phyloP scores from a whole-genome alignment of 768 basidiomycete genomes.

The Zangia roseola region DNA sequence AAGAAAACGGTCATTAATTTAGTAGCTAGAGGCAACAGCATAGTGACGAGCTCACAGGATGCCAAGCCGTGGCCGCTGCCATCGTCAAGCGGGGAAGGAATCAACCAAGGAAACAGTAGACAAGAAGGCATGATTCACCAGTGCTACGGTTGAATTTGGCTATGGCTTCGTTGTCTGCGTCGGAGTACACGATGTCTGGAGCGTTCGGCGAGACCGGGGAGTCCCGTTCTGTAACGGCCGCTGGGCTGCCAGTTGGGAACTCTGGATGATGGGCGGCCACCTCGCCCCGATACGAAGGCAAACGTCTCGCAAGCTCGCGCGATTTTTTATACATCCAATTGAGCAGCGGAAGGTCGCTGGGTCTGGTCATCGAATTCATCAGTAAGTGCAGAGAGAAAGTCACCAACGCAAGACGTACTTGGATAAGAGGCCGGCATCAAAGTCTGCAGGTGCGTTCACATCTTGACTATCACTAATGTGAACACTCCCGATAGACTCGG shows the following conservation, averaged over 20 bases:
- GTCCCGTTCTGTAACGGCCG: constrained; percentile 17
- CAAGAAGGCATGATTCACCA: neutral
- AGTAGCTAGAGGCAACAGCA: no score
- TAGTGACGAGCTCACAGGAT: neutral
- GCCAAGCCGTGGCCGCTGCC: neutral
- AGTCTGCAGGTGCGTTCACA: constrained; percentile 39
- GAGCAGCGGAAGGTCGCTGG: constrained; percentile 42
- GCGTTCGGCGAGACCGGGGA: constrained; percentile 21
- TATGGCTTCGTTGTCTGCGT: constrained; percentile 33
- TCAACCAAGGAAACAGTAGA: neutral
- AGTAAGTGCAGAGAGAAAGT: neutral
- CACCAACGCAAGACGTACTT: constrained; percentile 30
- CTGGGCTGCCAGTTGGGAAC: constrained; percentile 29
- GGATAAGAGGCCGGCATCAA: constrained; percentile 45
- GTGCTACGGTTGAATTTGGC: constrained; percentile 21
- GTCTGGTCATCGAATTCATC: neutral
- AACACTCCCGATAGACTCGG: constrained; percentile 43
- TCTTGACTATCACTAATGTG: constrained; percentile 45
- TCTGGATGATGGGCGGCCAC: constrained; percentile 12
- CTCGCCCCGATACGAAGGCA: constrained; percentile 32
- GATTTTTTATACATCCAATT: constrained; percentile 52
- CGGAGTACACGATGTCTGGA: constrained; percentile 31
- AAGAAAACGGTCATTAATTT: neutral
- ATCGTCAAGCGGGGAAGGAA: no score
- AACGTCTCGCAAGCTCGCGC: constrained; percentile 53